Percentiles rank a stretch among this genome's conserved stretches.
phyloP scores from a whole-genome alignment of 192 early-diverging fungal genomes.

The Coemansia sp. region DNA sequence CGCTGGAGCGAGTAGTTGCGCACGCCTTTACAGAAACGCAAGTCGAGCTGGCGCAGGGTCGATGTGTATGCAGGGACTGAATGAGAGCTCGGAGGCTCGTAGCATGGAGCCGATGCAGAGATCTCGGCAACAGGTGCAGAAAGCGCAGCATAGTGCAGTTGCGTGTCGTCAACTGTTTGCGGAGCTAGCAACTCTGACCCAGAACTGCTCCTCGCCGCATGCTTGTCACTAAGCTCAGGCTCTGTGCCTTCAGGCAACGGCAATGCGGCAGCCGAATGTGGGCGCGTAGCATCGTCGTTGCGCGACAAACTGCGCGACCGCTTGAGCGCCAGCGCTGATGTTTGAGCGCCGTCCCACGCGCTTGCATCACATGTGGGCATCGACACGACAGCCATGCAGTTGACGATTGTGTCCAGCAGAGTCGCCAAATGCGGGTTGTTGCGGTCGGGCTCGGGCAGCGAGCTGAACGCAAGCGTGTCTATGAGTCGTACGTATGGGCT shows the following conservation, averaged over 20 bases:
- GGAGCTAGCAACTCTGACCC: background rate
- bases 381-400: constrained; percentile 25
- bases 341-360: too few species aligned
- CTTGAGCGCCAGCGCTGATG: constrained; percentile 15
- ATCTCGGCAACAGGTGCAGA: too few species aligned
- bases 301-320: constrained; percentile 38
- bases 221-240: constrained; percentile 2
- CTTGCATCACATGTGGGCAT: background rate
- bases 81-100: background rate
- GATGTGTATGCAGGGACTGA: constrained; percentile 11
- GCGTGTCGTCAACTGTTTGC: constrained; percentile 13
- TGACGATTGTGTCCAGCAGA: constrained; percentile 39
- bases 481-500: constrained; percentile 34
- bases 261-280: constrained; percentile 30
- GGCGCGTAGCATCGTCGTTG: constrained; percentile 22
- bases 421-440: constrained; percentile 45
- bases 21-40: constrained; percentile 62
- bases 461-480: constrained; percentile 42
- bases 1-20: constrained; percentile 59
- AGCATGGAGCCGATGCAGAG: background rate
- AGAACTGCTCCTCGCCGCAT: background rate
- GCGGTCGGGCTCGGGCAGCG: constrained; percentile 41
- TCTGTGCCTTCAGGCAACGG: constrained; percentile 24
- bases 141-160: background rate
- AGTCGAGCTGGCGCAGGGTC: constrained; percentile 53